phyloP scores from a whole-genome alignment of 2,329 filamentous ascomycete species.

The Knoxdaviesia capensis region DNA sequence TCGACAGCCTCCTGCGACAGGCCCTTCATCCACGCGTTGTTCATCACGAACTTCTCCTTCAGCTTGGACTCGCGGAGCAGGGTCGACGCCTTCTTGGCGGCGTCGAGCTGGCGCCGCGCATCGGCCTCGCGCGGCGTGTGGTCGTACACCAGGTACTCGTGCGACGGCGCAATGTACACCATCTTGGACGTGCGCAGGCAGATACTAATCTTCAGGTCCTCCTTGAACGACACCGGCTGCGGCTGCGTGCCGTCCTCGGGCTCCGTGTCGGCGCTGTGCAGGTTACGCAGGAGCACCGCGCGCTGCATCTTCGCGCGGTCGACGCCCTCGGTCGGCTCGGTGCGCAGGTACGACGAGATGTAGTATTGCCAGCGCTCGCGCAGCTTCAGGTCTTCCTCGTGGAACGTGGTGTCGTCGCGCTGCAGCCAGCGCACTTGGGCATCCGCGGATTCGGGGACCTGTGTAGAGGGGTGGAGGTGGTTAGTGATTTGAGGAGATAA shows the following conservation, averaged over 20 bases:
- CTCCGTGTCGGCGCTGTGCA: slow-evolving; percentile 40
- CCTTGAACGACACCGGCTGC: slow-evolving; percentile 39
- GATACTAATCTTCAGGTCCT: slow-evolving; percentile 52
- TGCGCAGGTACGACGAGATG: slow-evolving; percentile 73
- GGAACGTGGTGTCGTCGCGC: slow-evolving; percentile 56
- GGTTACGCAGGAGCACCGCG: slow-evolving; percentile 50
- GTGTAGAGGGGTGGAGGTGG: slow-evolving; percentile 8
- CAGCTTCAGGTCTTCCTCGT: slow-evolving; percentile 71
- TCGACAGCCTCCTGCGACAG: slow-evolving; percentile 59
- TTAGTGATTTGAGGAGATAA: neutral
- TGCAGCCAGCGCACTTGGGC: slow-evolving; percentile 53
- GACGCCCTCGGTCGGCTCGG: slow-evolving; percentile 73
- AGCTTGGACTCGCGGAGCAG: slow-evolving; percentile 51
- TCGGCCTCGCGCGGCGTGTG: slow-evolving; percentile 48
- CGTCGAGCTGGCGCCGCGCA: slow-evolving; percentile 28
- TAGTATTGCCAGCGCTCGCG: slow-evolving; percentile 87
- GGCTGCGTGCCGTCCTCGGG: slow-evolving; percentile 41
- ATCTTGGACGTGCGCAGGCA: slow-evolving; percentile 64
- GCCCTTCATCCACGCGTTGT: slow-evolving; percentile 63
- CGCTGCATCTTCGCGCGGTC: slow-evolving; percentile 42
- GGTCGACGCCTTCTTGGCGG: slow-evolving; percentile 28
- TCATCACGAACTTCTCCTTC: slow-evolving; percentile 63
- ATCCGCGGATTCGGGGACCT: slow-evolving; percentile 48
- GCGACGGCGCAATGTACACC: slow-evolving; percentile 50
- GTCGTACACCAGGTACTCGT: slow-evolving; percentile 54